phyloP scores from a whole-genome alignment of 108 stramenopile species.

The Fragilaria radians region DNA sequence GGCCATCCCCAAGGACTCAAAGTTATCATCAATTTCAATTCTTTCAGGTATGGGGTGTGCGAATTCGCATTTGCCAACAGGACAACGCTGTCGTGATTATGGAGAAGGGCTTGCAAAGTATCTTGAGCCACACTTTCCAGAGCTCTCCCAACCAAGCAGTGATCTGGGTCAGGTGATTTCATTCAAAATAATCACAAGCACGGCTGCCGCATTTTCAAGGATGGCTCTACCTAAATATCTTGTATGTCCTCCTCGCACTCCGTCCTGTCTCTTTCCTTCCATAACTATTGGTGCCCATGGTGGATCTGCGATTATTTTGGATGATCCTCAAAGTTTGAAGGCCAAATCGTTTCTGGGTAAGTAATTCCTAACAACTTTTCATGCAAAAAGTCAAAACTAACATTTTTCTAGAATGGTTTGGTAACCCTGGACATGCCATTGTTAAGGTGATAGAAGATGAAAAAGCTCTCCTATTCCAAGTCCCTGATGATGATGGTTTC shows the following conservation, averaged over 20 bases:
- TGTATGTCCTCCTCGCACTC: constrained; percentile 5
- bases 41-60: constrained; percentile 1
- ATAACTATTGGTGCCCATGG: not conserved
- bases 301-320: not conserved
- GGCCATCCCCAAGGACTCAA: not conserved
- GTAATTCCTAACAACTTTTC: too few species aligned
- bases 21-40: not conserved
- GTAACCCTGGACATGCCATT: not conserved
- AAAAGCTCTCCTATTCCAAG: not conserved
- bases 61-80: not conserved
- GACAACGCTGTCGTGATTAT: constrained; percentile 5
- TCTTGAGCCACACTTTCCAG: not conserved
- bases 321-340: not conserved
- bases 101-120: not conserved
- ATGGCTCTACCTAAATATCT: constrained; percentile 1
- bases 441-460: not conserved
- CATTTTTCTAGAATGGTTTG: not conserved
- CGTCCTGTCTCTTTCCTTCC: constrained; percentile 1
- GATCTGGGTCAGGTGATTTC: too few species aligned
- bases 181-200: not conserved
- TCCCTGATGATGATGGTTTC: not conserved
- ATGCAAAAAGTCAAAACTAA: too few species aligned
- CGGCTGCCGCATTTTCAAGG: not conserved
- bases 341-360: not conserved
- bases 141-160: too few species aligned